phyloP scores from a whole-genome alignment of 1,284 basidiomycete species.

The Trichosporon ovoides region DNA sequence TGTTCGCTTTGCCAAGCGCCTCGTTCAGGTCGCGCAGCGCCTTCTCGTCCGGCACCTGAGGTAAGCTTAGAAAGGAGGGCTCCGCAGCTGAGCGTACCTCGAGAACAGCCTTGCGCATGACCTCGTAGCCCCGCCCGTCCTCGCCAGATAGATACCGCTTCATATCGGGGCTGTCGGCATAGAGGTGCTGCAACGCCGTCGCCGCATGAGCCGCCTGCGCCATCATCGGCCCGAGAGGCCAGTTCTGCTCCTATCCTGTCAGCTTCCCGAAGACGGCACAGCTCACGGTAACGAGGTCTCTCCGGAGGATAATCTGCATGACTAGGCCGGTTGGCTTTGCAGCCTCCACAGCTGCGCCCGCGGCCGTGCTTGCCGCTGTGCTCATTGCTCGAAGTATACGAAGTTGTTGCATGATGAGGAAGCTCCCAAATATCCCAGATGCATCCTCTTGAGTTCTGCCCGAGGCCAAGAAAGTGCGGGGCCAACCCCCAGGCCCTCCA shows the following conservation, averaged over 20 bases:
- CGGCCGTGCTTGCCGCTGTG: neutral
- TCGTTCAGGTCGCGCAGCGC: conserved; percentile 33
- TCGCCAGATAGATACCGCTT: conserved; percentile 37
- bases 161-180: conserved; percentile 35
- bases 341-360: neutral
- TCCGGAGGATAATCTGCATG: conserved; percentile 49
- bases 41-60: conserved; percentile 39
- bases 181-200: conserved; percentile 45
- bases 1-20: conserved; percentile 32
- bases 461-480: neutral
- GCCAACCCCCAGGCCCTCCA: neutral
- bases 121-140: conserved; percentile 35
- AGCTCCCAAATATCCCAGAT: neutral
- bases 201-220: conserved; percentile 53
- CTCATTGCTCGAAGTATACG: neutral
- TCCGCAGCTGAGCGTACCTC: conserved; percentile 33
- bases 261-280: neutral
- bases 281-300: conserved; percentile 43
- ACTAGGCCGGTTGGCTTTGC: conserved; percentile 36
- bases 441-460: neutral
- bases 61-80: neutral
- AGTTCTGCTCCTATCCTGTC: conserved; percentile 36
- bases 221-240: conserved; percentile 52
- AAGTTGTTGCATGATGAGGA: no score
- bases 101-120: conserved; percentile 43